Conservation (phyloP, 805 yeast species). For the Tetrapisispora iriomotensis region DNA sequence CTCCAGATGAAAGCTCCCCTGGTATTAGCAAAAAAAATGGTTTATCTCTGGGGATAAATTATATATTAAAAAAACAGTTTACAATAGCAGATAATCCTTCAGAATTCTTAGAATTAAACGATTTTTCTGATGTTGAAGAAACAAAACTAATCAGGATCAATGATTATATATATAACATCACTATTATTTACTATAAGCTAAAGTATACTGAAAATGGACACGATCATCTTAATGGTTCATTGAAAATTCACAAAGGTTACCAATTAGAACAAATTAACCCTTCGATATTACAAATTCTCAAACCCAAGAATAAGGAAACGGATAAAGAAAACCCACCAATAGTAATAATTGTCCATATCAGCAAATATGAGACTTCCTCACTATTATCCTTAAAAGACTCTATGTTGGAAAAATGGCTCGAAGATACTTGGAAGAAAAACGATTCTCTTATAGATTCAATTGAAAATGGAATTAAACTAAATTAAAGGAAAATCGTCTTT, state of each 20-base stretch:
- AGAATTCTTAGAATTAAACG: background rate
- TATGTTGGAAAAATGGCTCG: conserved; percentile 67
- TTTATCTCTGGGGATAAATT: background rate
- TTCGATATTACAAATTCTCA: conserved; percentile 23
- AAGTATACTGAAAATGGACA: conserved; percentile 11
- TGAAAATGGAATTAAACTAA: conserved; percentile 26
- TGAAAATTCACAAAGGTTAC: conserved; percentile 14
- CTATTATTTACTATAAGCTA: conserved; percentile 33
- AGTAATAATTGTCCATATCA: conserved; percentile 37
- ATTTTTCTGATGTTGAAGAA: background rate
- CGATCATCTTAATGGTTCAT: conserved; percentile 17
- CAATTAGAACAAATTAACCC: conserved; percentile 28
- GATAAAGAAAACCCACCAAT: conserved; percentile 19
- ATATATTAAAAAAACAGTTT: background rate
- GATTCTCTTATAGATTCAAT: conserved; percentile 42
- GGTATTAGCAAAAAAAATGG: background rate
- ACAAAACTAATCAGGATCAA: conserved; percentile 3
- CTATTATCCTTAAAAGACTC: conserved; percentile 44
- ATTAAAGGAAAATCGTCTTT: background rate
- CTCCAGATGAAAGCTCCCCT: background rate
- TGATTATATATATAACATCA: conserved; percentile 26
- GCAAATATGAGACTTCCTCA: conserved; percentile 31
- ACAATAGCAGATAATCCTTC: background rate
- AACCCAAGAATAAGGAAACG: conserved; percentile 4
- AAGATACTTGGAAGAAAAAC: conserved; percentile 59